Base-by-base conservation (phyloP, 768 basidiomycete genomes). In the Pholiota microspora region DNA sequence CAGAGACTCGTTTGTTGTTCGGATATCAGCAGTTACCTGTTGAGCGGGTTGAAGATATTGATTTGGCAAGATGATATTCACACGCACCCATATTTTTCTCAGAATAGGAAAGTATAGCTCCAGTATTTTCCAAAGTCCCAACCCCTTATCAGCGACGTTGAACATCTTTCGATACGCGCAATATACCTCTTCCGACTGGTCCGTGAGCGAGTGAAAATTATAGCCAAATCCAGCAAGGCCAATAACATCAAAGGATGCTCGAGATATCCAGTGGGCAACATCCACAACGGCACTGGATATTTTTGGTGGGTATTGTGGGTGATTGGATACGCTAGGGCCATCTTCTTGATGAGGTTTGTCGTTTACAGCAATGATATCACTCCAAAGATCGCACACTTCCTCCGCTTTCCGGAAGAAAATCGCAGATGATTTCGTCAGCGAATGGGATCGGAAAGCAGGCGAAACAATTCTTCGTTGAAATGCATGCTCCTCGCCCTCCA, bases 241-340 rank as follows among this genome's bases (percentile, higher is more conserved):
- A 45, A 87, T 83, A 9, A 84, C 75, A 58, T 88, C 85, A 53
- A 88, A 81, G 1, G 84, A 79, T 0, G 80, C 77, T 24, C 84
- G 78, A 10, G 80, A 80, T n/a, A 84, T 63, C 80, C 82, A 86
- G 53, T 78, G 76, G 21, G 75, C 68, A 18, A 84, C 71, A 56
- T 86, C 82, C 49, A 86, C 64, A 5, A 66, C 64, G 3, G 58
- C 56, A 23, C 10, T 24, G 3, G 42, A 10, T 4, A 24, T 56
- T 23, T n/a, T n/a, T n/a, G n/a, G n/a, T n/a, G n/a, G n/a, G n/a
- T n/a, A n/a, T n/a, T n/a, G n/a, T n/a, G n/a, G n/a, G n/a, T n/a
- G n/a, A n/a, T n/a, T 36, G n/a, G 35, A 4, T 15, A 36, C n/a
- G 1, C 18, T 2, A 1, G 35, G 7, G 13, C 59, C 29, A 6